These are phyloP conservation scores for Xylariaceae sp. DNA, from an alignment of 2,329 filamentous ascomycete species.

Conservation along the genomic window DNA sequence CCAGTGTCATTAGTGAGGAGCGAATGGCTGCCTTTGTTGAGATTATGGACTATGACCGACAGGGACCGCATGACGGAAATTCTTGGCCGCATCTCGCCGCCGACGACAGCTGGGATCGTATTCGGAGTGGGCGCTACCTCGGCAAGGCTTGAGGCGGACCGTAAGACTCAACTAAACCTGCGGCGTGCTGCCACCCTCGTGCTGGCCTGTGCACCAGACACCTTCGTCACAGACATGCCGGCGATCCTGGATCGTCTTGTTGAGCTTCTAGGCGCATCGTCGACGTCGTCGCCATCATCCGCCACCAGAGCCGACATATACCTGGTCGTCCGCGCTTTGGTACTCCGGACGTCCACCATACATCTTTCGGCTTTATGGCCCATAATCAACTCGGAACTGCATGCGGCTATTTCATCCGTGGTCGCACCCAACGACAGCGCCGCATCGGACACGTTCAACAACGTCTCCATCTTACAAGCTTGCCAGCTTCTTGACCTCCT, in stretches of 20 bases:
- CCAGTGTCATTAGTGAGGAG: slow-evolving; percentile 56
- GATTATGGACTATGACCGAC: slow-evolving; percentile 77
- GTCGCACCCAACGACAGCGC: slow-evolving; percentile 57
- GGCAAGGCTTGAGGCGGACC: slow-evolving; percentile 88
- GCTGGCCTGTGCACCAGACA: slow-evolving; percentile 67
- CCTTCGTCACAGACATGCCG: slow-evolving; percentile 69
- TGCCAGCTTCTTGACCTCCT: slow-evolving; percentile 89
- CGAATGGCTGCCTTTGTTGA: slow-evolving; percentile 76
- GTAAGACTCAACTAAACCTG: slow-evolving; percentile 83
- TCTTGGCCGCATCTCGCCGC: slow-evolving; percentile 68
- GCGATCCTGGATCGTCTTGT: slow-evolving; percentile 74
- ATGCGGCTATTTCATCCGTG: slow-evolving; percentile 69
- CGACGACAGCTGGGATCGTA: slow-evolving; percentile 90
- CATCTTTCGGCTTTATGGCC: slow-evolving; percentile 87
- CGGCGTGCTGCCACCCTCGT: slow-evolving; percentile 74
- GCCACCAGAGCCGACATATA: slow-evolving; percentile 83
- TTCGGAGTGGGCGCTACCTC: slow-evolving; percentile 97
- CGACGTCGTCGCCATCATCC: slow-evolving; percentile 85
- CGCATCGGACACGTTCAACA: slow-evolving; percentile 65
- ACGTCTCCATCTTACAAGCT: slow-evolving; percentile 73
- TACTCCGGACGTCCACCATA: slow-evolving; percentile 69
- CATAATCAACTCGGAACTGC: slow-evolving; percentile 77
- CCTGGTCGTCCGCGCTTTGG: slow-evolving; percentile 75
- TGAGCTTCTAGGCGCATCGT: slow-evolving; percentile 76
- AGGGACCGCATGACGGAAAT: slow-evolving; percentile 84